These are phyloP conservation scores for Chloroidium sp. DNA, from an alignment of 163 green algal species.

Conservation along the genomic window DNA sequence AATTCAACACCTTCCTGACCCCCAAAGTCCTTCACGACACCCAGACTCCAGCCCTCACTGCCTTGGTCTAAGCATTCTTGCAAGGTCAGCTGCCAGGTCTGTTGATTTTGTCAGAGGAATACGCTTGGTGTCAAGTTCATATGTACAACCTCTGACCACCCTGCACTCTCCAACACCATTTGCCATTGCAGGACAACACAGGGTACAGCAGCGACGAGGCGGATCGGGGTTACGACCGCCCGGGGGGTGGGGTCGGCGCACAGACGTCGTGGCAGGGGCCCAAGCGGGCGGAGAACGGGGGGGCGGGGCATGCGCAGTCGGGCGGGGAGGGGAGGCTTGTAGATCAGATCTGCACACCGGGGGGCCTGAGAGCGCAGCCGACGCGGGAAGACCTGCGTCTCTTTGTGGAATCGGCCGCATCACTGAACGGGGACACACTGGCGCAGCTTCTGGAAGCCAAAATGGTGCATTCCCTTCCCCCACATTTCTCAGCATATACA, in stretches of 20 bases:
- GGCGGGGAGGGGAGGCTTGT: constrained; percentile 52
- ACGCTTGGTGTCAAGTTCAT: no score
- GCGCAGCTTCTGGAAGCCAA: constrained; percentile 58
- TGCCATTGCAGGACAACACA: constrained; percentile 5
- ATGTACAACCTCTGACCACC: no score
- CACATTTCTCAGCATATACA: not conserved
- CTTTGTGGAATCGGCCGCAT: constrained; percentile 61
- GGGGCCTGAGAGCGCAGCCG: constrained; percentile 56
- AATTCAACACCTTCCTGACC: no score
- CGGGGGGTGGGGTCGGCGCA: not conserved
- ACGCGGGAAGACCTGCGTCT: constrained; percentile 54
- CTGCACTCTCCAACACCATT: not conserved
- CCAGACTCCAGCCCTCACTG: no score
- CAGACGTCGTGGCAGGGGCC: no score
- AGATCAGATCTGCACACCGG: constrained; percentile 56
- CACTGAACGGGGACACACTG: constrained; percentile 54
- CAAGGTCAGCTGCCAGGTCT: no score
- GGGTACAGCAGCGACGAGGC: constrained; percentile 9
- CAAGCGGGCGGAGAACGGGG: not conserved
- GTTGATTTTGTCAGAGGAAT: no score
- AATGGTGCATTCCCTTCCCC: constrained; percentile 36
- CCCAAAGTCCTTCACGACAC: no score
- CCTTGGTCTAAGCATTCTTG: no score
- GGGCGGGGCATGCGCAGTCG: no score
- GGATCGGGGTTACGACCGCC: constrained; percentile 1